Conservation (phyloP, 495 filamentous ascomycete species). For the Lepidopterella palustris region DNA sequence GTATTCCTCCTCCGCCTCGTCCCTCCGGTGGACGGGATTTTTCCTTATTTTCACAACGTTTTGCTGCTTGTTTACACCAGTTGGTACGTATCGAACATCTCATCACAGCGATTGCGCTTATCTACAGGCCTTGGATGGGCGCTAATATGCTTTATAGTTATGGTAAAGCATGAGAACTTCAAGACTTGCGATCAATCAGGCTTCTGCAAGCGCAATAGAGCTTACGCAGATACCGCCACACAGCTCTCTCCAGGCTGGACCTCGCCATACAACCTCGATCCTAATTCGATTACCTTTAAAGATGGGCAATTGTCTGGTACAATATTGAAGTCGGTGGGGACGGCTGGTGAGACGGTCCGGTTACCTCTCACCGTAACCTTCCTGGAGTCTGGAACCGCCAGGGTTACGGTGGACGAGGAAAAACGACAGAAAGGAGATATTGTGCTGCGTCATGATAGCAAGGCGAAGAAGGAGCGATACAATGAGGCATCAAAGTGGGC, state of each 20-base stretch:
- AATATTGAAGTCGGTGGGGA: conserved; percentile 66
- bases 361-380: conserved; percentile 83
- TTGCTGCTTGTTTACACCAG: conserved; percentile 30
- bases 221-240: conserved; percentile 70
- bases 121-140: neutral
- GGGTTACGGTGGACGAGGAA: conserved; percentile 86
- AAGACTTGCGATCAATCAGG: conserved; percentile 92
- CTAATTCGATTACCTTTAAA: conserved; percentile 64
- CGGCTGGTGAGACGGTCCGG: conserved; percentile 57
- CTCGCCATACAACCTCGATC: conserved; percentile 72
- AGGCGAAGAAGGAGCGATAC: conserved; percentile 83
- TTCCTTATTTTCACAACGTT: conserved; percentile 26
- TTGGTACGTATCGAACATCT: conserved; percentile 23
- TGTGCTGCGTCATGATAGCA: conserved; percentile 75
- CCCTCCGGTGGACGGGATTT: conserved; percentile 25
- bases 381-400: conserved; percentile 76
- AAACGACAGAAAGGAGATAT: conserved; percentile 83
- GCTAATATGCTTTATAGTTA: conserved; percentile 43
- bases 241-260: conserved; percentile 60
- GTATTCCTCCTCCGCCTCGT: neutral
- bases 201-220: conserved; percentile 92
- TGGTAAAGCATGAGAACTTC: conserved; percentile 92
- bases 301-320: conserved; percentile 72
- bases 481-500: conserved; percentile 85
- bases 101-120: neutral